Base-by-base conservation (phyloP, 2,329 filamentous ascomycete genomes). In the Aspergillus hortae region DNA sequence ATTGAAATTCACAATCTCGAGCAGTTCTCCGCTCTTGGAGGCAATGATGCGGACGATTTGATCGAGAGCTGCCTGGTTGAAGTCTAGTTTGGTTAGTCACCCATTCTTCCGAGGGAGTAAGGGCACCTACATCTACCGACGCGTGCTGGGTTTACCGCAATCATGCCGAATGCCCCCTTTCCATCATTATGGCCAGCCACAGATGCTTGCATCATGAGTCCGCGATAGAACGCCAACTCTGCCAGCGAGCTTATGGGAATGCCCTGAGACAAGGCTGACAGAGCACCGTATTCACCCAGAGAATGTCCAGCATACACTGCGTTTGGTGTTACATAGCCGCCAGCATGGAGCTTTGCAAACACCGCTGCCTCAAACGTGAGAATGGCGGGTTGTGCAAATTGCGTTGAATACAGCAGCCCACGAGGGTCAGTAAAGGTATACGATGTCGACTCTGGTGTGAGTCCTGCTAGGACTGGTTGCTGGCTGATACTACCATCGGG, bases 361-460 rank as follows among this genome's bases (percentile, higher is more conserved):
- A 89, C 94, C 46, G 92, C 92, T 82, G 96, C 96, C 80, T 97
- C 92, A 90, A 97, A 97, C 32, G 97, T 82, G 0, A 94, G 96
- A 63, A 97, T 80, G 38, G 92, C 92, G 30, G 92, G 92, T 74
- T 97, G 92, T 0, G 92, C 96, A 77, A 97, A 97, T 70, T 97
- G 94, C 2, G 92, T 97, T 2, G 92, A 92, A 32, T 92, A 97
- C 32, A 97, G 81, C 49, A 97, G 82, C 64, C 92, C 92, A 6
- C 88, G 92, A 2, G 92, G 91, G n/a, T 92, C 96, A 53, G 87
- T 84, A 79, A 96, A 97, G 1, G 92, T 96, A 80, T 97, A 96
- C 0, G 88, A 96, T 1, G 91, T 95, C 67, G 82, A 86, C 74
- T 95, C 90, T 61, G 86, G 81, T 3, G 49, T 57, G 25, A 60